Conservation (phyloP, 176 grass and related monocot genomes). For the Chrysopogon serrulatus region DNA sequence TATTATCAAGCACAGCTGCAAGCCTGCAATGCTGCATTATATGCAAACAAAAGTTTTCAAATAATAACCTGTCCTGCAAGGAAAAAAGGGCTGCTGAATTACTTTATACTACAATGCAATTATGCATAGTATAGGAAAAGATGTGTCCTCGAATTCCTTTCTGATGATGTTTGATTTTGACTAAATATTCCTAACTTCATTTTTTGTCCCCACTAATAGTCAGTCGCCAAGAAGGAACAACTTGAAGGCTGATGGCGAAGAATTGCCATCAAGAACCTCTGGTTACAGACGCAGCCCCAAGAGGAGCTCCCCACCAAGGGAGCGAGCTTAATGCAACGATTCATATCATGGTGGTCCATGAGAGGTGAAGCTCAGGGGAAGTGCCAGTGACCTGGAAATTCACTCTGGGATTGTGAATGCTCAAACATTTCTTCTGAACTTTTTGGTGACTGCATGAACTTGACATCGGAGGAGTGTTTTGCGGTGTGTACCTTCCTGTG, state of each 20-base stretch:
- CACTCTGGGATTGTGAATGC: not conserved
- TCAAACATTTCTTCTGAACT: not conserved
- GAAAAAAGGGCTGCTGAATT: not conserved
- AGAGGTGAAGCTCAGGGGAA: conserved; percentile 7
- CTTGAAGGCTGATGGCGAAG: conserved; percentile 3
- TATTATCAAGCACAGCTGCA: not conserved
- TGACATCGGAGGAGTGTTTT: not conserved
- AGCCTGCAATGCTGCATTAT: no score
- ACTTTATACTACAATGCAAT: not conserved
- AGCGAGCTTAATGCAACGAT: conserved; percentile 36
- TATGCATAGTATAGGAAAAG: not conserved
- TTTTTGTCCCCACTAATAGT: conserved; percentile 7
- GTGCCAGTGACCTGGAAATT: conserved; percentile 18
- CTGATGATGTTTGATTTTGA: not conserved
- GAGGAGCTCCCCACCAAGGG: conserved; percentile 40
- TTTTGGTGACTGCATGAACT: not conserved
- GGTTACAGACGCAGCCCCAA: conserved; percentile 38
- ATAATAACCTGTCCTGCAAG: not conserved
- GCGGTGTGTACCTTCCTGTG: not conserved
- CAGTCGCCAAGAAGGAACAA: conserved; percentile 39
- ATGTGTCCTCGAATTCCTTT: not conserved
- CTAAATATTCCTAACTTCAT: not conserved
- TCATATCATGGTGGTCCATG: conserved; percentile 11
- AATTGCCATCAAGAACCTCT: conserved; percentile 32
- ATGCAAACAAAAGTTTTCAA: not conserved